Conservation (phyloP, 768 basidiomycete species). For the Chiua virens region DNA sequence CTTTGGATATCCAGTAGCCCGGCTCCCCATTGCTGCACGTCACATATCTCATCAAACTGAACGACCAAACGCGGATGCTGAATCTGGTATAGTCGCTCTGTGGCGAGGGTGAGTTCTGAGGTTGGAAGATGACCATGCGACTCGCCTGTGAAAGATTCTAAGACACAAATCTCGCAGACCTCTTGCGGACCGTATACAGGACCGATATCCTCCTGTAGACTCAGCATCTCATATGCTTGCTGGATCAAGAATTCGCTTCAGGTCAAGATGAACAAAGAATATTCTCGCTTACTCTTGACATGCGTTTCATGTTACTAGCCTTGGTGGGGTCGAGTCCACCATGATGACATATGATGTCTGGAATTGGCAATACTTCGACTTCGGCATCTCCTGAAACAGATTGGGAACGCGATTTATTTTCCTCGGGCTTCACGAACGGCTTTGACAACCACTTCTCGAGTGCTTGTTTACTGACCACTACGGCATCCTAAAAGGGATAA, state of each 20-base stretch:
- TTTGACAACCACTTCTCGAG: constrained; percentile 62
- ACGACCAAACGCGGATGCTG: constrained; percentile 64
- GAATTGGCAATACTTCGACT: constrained; percentile 29
- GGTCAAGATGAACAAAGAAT: not conserved
- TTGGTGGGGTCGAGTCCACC: constrained; percentile 59
- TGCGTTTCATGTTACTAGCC: constrained; percentile 64
- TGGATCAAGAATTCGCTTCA: not conserved
- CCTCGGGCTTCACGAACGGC: constrained; percentile 23
- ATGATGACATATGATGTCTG: constrained; percentile 64
- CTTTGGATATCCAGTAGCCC: constrained; percentile 75
- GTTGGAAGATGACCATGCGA: not conserved
- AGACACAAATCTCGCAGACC: constrained; percentile 63
- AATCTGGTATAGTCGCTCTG: constrained; percentile 69
- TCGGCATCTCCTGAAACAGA: constrained; percentile 16
- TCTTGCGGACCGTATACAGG: constrained; percentile 50
- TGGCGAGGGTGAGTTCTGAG: not conserved
- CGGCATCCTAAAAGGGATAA: constrained; percentile 41
- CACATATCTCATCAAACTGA: constrained; percentile 55
- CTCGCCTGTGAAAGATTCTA: constrained; percentile 56
- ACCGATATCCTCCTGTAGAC: constrained; percentile 44
- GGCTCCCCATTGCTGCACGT: constrained; percentile 40
- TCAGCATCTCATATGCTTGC: constrained; percentile 27
- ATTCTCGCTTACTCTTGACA: constrained; percentile 47
- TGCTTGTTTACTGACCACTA: constrained; percentile 60
- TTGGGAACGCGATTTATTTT: constrained; percentile 18